Conservation (phyloP, 306 rosid species). For the Ochetophila trinervis region DNA sequence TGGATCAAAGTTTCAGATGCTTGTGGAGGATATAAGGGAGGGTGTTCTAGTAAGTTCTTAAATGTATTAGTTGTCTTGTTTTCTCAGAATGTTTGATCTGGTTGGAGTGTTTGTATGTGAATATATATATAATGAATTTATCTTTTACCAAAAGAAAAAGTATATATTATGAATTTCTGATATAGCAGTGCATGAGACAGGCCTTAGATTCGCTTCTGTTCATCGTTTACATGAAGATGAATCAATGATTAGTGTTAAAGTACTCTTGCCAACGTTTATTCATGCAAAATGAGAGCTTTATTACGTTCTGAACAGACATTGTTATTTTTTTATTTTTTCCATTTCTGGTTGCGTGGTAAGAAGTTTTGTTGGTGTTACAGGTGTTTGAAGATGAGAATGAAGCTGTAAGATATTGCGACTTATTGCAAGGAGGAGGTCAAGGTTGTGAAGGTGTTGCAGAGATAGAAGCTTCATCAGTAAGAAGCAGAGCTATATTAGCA, state of each 20-base stretch:
- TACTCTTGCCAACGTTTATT: neutral
- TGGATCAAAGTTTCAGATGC: slow-evolving; percentile 83
- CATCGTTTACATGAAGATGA: neutral
- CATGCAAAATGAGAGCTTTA: neutral
- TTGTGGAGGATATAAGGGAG: slow-evolving; percentile 93
- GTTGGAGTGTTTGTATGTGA: neutral
- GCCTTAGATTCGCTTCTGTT: neutral
- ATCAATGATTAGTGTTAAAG: neutral
- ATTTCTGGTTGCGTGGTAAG: neutral
- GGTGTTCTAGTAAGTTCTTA: slow-evolving; percentile 76
- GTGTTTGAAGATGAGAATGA: slow-evolving; percentile 94
- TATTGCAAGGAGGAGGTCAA: slow-evolving; percentile 86
- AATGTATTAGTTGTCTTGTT: neutral
- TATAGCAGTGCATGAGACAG: neutral
- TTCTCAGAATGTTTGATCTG: slow-evolving; percentile 1
- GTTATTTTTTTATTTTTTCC: neutral
- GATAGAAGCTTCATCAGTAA: slow-evolving; percentile 94
- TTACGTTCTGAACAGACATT: neutral
- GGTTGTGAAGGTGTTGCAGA: slow-evolving; percentile 98
- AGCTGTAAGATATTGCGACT: slow-evolving; percentile 85
- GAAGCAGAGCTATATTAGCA: slow-evolving; percentile 13
- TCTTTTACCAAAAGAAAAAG: no score
- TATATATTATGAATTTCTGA: neutral
- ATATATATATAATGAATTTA: neutral
- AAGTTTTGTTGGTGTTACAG: slow-evolving; percentile 28